Base-by-base conservation (phyloP, 140 eudicot species). In the Anethum foeniculum region DNA sequence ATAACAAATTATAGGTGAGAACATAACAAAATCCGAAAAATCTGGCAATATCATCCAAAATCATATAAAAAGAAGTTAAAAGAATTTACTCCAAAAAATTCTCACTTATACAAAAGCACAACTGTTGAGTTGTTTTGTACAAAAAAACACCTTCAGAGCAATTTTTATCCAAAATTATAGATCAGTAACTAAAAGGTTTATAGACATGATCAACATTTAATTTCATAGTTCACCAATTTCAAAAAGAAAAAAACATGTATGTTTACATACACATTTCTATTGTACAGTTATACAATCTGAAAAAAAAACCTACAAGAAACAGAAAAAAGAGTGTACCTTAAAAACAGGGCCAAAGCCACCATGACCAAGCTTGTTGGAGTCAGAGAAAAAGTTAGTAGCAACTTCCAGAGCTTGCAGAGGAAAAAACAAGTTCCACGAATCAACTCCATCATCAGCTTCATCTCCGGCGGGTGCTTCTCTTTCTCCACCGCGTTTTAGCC, bases 271-370 rank as follows among this genome's bases (percentile, higher is more conserved):
- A 46, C 51, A 46, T 46, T 11, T 46, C 11, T 3, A 49, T 47
- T 9, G 15, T 49, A 48, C 52, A 44, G 10, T 44, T 44, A 18
- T 19, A 54, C n/a, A 52, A 21, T 21, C 27, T 56, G 65, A 9
- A 32, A n/a, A 19, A 4, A 71, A 71, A 15, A 13, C 25, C 14
- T 13, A 71, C 12, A 13, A 36, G 27, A 41, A 41, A 12, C 47
- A 0, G 11, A 1, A 5, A 16, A 48, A 47, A 28, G 18, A 75
- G 39, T 54, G n/a, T 81, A 93, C 98, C 97, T 91, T 91, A 82
- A 83, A 93, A 72, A 93, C 98, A 9, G 97, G 98, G 76, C 98
- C 98, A 80, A 91, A 93, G 1, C 98, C 98, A 7, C 98, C 98
- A 38, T 85, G 90, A 34, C 98, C 98, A 3, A 93, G 93, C 82